Evolutionary conservation across 352 stramenopile species (phyloP), one percentile per base, ranked within the genome.

Genomic region (Thalassiosira ordinaria): DNA sequence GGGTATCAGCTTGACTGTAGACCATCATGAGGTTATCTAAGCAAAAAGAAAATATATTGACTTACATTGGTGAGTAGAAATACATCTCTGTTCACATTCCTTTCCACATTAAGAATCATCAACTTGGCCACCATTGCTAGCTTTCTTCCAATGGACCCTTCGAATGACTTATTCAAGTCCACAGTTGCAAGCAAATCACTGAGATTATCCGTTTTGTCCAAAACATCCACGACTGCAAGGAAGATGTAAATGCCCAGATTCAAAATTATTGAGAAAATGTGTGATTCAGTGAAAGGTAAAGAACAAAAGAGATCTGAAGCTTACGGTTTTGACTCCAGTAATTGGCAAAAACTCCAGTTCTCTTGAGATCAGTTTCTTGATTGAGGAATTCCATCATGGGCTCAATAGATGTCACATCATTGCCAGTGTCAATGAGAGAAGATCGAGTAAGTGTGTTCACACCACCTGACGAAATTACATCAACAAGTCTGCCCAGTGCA

Each of bases 251-350:
- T n/a, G n/a, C n/a, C n/a, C n/a, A n/a, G n/a, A n/a, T n/a, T n/a
- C n/a, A n/a, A n/a, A n/a, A n/a, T n/a, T n/a, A n/a, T n/a, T n/a
- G n/a, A n/a, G n/a, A n/a, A n/a, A n/a, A n/a, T n/a, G n/a, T n/a
- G n/a, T n/a, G n/a, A n/a, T n/a, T n/a, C n/a, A 55, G n/a, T 31
- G 14, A 31, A 55, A 29, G 26, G 18, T 29, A 14, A 26, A 55
- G 29, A 1, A 31, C 46, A 55, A 31, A n/a, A n/a, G n/a, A n/a
- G n/a, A n/a, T n/a, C 14, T 55, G 3, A 55, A 59, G 2, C 47
- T 63, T 20, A 73, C 46, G 60, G 69, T 83, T 83, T 51, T 83
- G 74, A n/a, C 59, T 41, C 66, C 66, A 83, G 27, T 55, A 78
- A 61, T 83, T 74, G 41, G 51, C 67, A 70, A 74, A 78, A 18